These are phyloP conservation scores for Eutypella sp. DNA, from an alignment of 2,329 filamentous ascomycete species.

Conservation along the genomic window DNA sequence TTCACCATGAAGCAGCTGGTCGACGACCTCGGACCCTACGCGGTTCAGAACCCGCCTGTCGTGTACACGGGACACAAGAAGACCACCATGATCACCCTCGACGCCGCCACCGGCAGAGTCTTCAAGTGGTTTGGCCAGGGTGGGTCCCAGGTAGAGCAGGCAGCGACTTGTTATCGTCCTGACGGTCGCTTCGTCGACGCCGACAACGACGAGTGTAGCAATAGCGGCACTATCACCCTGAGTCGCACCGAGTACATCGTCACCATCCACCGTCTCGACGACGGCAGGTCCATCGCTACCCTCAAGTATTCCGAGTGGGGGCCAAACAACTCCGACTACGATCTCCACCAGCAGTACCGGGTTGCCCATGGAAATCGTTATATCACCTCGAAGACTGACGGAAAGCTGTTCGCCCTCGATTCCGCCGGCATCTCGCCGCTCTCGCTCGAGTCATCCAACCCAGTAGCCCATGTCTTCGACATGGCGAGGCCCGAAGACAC, in stretches of 20 bases:
- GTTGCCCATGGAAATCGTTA: constrained; percentile 81
- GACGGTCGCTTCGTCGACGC: constrained; percentile 58
- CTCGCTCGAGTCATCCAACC: constrained; percentile 64
- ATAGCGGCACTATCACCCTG: constrained; percentile 73
- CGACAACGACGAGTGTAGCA: constrained; percentile 70
- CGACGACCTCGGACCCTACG: constrained; percentile 75
- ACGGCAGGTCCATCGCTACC: constrained; percentile 74
- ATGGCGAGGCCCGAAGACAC: constrained; percentile 69
- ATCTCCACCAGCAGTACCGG: constrained; percentile 79
- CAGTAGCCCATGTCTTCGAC: constrained; percentile 85
- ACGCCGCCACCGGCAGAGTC: constrained; percentile 78
- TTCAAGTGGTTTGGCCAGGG: constrained; percentile 78
- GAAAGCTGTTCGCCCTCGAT: constrained; percentile 75
- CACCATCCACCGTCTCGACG: constrained; percentile 70
- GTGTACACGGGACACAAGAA: constrained; percentile 91
- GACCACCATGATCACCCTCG: constrained; percentile 82
- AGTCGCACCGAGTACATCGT: constrained; percentile 88
- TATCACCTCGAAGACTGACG: constrained; percentile 81
- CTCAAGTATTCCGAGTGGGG: constrained; percentile 93
- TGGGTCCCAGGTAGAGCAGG: constrained; percentile 62
- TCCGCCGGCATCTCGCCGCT: constrained; percentile 56
- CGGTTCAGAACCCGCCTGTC: constrained; percentile 68
- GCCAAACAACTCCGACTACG: constrained; percentile 84
- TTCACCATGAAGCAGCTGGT: constrained; percentile 82
- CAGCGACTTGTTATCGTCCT: constrained; percentile 69